Evolutionary conservation across 768 basidiomycete species (phyloP).

Genomic region (Mycena chlorophos): DNA sequence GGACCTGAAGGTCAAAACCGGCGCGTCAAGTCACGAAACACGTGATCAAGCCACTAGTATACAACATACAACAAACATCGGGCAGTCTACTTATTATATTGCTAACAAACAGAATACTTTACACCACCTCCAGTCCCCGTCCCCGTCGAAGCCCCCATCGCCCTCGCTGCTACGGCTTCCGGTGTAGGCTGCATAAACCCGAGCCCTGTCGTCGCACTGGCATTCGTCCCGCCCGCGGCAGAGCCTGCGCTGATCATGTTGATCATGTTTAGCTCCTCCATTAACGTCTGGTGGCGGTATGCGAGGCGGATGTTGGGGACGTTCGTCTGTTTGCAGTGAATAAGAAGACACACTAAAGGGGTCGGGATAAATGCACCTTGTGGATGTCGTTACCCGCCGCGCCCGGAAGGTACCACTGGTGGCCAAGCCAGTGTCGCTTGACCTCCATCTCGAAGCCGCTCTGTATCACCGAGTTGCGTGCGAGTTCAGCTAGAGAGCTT

Average conservation of each 20-base stretch:
- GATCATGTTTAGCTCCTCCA: constrained; percentile 82
- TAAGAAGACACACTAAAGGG: neutral
- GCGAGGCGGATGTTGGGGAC: constrained; percentile 88
- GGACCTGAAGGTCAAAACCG: no score
- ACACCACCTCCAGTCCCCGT: constrained; percentile 14
- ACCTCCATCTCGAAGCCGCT: constrained; percentile 99
- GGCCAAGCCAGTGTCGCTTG: constrained; percentile 94
- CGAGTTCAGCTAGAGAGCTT: constrained; percentile 91
- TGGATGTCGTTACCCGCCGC: constrained; percentile 94
- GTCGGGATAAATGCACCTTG: constrained; percentile 55
- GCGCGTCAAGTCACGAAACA: no score
- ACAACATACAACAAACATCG: no score
- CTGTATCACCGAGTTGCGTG: constrained; percentile 96
- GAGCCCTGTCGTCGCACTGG: neutral
- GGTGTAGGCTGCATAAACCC: constrained; percentile 27
- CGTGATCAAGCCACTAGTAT: no score
- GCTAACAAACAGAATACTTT: constrained; percentile 13
- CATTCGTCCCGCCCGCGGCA: neutral
- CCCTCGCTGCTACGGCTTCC: constrained; percentile 39
- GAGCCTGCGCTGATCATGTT: constrained; percentile 27
- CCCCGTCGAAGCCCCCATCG: constrained; percentile 29
- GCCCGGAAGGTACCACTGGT: constrained; percentile 91
- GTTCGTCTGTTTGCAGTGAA: constrained; percentile 70
- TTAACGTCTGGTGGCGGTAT: constrained; percentile 87
- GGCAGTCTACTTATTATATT: neutral